Percentiles rank a stretch among this genome's conserved stretches.
Evolutionary conservation across 1,139 yeast species (phyloP).

Genomic region (Zhuliangozyma parablackwelliae): DNA sequence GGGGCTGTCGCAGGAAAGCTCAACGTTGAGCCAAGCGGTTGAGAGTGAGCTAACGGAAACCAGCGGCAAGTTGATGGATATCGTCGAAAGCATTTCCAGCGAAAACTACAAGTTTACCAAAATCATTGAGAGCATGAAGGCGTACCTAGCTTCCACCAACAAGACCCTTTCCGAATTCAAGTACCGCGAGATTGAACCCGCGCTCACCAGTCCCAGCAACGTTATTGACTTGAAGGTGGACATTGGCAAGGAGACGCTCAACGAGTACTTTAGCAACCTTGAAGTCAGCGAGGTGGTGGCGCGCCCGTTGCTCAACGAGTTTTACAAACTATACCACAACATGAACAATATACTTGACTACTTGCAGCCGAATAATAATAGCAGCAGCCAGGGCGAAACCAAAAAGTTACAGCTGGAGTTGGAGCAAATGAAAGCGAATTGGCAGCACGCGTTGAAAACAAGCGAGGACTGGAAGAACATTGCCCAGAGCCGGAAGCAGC

Average conservation of each 20-base stretch:
- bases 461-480: conserved; percentile 45
- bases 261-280: conserved; percentile 25
- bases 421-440: conserved; percentile 31
- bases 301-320: conserved; percentile 30
- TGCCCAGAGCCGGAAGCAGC: conserved; percentile 2
- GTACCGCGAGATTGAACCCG: conserved; percentile 4
- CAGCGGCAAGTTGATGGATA: conserved; percentile 32
- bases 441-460: conserved; percentile 44
- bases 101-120: conserved; percentile 38
- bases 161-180: conserved; percentile 17
- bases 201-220: conserved; percentile 32
- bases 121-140: conserved; percentile 27
- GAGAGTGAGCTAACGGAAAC: conserved; percentile 33
- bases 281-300: conserved; percentile 35
- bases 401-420: conserved; percentile 33
- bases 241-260: conserved; percentile 16
- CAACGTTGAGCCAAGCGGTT: conserved; percentile 23
- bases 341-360: conserved; percentile 10
- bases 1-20: conserved; percentile 19
- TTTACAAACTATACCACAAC: conserved; percentile 27
- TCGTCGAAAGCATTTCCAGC: conserved; percentile 35
- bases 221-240: conserved; percentile 24
- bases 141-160: conserved; percentile 26
- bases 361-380: conserved; percentile 2
- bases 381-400: conserved; percentile 11